Conservation (phyloP, 169 alveolate species). For the Plasmodium ovale region DNA sequence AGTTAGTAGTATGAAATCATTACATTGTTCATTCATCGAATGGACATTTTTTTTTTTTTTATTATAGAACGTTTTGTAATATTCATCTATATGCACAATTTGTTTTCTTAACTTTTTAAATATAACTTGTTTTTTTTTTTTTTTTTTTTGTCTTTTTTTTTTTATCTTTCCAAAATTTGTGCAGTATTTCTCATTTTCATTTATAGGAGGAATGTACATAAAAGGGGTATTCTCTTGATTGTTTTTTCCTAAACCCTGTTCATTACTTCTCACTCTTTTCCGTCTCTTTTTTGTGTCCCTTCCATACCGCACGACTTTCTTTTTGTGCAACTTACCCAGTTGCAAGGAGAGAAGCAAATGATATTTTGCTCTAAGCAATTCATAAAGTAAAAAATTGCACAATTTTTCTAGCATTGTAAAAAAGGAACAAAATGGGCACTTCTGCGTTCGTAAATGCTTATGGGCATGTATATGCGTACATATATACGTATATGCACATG, state of each 20-base stretch:
- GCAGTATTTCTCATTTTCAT: constrained; percentile 9
- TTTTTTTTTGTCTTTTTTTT: constrained; percentile 7
- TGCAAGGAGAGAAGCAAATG: constrained; percentile 30
- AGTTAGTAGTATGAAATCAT: not conserved
- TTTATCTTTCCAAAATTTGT: constrained; percentile 19
- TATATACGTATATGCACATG: not conserved
- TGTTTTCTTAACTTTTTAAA: constrained; percentile 50
- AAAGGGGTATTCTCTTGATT: not conserved
- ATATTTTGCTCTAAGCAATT: constrained; percentile 21
- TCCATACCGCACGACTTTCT: not conserved
- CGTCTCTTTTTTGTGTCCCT: not conserved
- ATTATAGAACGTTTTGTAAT: not conserved
- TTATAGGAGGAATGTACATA: not conserved
- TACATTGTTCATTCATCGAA: not conserved
- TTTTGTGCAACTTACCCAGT: constrained; percentile 7
- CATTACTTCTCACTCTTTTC: not conserved
- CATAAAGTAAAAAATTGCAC: constrained; percentile 37
- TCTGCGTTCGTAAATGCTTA: not conserved
- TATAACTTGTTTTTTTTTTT: not conserved
- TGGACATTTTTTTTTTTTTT: not conserved
- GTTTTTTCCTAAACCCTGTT: not conserved
- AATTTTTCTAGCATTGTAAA: constrained; percentile 46
- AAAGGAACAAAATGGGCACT: constrained; percentile 8
- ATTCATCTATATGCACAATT: constrained; percentile 2
- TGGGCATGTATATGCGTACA: not conserved